Conservation (phyloP, 2,329 filamentous ascomycete genomes). For the Ophiostoma tasmaniense region DNA sequence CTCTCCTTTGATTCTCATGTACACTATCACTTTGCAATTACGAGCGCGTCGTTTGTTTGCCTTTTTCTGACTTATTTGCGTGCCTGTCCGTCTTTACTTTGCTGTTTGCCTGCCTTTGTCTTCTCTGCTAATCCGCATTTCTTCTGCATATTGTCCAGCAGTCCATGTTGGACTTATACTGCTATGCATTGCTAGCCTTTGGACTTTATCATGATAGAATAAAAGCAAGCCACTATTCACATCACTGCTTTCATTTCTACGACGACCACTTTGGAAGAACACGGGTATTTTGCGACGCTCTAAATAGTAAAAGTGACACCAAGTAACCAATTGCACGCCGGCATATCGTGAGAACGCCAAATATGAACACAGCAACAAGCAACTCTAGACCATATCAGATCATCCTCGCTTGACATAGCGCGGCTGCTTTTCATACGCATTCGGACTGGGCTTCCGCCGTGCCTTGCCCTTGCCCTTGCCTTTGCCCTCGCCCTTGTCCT, state of each 20-base stretch:
- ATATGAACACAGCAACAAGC: neutral
- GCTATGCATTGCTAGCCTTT: neutral
- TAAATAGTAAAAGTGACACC: neutral
- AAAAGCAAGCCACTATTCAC: neutral
- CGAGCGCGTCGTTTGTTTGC: neutral
- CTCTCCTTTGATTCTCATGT: neutral
- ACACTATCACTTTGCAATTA: conserved; percentile 4
- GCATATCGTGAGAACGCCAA: neutral
- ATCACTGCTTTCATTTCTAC: neutral
- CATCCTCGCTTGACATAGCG: conserved; percentile 28
- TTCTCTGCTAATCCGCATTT: neutral
- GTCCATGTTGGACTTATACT: neutral
- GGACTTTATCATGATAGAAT: neutral
- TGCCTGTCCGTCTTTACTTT: neutral
- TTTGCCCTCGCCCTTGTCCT: conserved; percentile 18
- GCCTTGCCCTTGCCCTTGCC: conserved; percentile 21
- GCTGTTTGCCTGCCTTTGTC: neutral
- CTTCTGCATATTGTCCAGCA: no score
- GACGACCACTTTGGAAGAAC: neutral
- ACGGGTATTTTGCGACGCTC: neutral
- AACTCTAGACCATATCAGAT: no score
- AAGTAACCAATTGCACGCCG: neutral
- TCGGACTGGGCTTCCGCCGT: conserved; percentile 54
- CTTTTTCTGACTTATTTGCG: neutral
- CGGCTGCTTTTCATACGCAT: conserved; percentile 73